Percentiles rank a stretch among this genome's conserved stretches.
These are phyloP conservation scores for Paramecium sonneborni DNA, from an alignment of 73 alveolate species.

Conservation along the genomic window DNA sequence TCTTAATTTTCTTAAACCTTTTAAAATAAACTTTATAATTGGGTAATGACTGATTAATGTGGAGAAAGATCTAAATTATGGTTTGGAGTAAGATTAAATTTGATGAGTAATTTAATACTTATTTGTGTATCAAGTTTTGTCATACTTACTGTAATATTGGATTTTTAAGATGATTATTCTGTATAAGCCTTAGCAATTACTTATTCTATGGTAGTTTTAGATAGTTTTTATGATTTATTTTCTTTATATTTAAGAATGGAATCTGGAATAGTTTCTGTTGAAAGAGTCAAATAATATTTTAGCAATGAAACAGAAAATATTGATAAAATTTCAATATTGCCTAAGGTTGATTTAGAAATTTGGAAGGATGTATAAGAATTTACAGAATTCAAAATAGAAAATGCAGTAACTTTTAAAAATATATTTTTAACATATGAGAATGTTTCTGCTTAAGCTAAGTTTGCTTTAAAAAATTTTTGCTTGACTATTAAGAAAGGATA, in stretches of 20 bases:
- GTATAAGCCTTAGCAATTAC: background rate
- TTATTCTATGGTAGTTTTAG: conserved; percentile 7
- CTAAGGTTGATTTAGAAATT: background rate
- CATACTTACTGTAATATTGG: background rate
- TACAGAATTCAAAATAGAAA: too few species aligned
- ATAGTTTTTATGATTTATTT: conserved; percentile 16
- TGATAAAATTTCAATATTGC: background rate
- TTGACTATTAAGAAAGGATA: conserved; percentile 17
- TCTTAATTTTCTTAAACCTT: background rate
- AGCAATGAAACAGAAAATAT: conserved; percentile 40
- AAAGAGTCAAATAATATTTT: conserved; percentile 36
- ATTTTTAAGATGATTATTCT: background rate
- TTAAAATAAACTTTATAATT: background rate
- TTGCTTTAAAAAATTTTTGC: conserved; percentile 9
- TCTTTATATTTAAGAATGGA: background rate
- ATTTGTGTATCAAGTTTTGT: background rate
- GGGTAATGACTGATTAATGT: background rate
- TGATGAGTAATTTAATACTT: background rate
- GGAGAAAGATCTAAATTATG: background rate
- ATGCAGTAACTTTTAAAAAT: background rate
- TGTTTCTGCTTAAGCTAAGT: background rate
- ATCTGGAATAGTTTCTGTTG: background rate
- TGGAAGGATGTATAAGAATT: too few species aligned
- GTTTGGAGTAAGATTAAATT: conserved; percentile 27
- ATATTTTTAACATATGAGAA: background rate